Conservation (phyloP, 768 basidiomycete species). For the Cystofilobasidium ferigula region DNA sequence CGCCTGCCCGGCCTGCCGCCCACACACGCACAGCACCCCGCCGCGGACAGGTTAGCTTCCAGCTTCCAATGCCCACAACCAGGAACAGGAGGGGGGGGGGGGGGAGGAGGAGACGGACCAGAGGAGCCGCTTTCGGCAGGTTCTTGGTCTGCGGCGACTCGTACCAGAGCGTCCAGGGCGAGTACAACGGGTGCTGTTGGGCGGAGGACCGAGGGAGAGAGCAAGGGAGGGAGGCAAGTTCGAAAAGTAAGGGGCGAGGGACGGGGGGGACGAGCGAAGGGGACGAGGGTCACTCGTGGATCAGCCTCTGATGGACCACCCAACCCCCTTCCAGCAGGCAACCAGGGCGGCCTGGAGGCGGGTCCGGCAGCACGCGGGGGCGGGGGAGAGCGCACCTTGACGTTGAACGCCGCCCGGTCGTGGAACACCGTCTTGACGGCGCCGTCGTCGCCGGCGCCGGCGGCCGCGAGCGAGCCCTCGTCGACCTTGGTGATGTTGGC, state of each 20-base stretch:
- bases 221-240: too few relatives aligned
- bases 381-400: conserved; percentile 58
- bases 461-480: background rate
- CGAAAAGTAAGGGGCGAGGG: too few relatives aligned
- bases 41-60: too few relatives aligned
- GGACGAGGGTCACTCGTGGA: too few relatives aligned
- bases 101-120: conserved; percentile 7
- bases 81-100: too few relatives aligned
- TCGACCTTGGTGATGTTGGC: conserved; percentile 12
- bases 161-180: conserved; percentile 96
- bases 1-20: background rate
- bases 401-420: conserved; percentile 84
- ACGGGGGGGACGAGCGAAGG: too few relatives aligned
- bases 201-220: background rate
- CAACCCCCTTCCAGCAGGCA: too few relatives aligned
- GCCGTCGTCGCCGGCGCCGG: background rate
- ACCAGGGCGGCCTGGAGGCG: too few relatives aligned
- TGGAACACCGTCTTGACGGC: conserved; percentile 76
- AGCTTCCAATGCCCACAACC: too few relatives aligned
- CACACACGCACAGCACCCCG: too few relatives aligned
- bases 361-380: too few relatives aligned
- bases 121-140: conserved; percentile 52
- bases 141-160: conserved; percentile 87
- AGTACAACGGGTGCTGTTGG: conserved; percentile 91
- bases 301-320: too few relatives aligned